phyloP scores from a whole-genome alignment of 192 early-diverging fungal genomes.

The Backusella circina region DNA sequence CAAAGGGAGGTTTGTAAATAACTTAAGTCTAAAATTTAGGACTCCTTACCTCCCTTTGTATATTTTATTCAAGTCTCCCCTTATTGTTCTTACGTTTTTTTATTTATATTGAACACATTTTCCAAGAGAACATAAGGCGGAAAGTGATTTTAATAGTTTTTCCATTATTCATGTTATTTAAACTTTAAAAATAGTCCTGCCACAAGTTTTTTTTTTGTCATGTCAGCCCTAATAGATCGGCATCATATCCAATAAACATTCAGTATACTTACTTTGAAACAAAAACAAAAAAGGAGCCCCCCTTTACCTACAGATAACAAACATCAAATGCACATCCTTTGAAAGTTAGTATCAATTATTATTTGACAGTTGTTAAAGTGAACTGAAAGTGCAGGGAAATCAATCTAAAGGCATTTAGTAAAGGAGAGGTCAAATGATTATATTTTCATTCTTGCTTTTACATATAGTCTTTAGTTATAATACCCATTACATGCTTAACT shows the following conservation, averaged over 20 bases:
- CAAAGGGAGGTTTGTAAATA: neutral
- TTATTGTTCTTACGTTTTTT: neutral
- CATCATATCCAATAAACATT: neutral
- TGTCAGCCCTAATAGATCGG: neutral
- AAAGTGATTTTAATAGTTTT: neutral
- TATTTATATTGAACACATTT: neutral
- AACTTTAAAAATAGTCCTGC: neutral
- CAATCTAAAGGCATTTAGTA: neutral
- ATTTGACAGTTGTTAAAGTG: conserved; percentile 3
- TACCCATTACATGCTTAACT: neutral
- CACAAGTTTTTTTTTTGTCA: neutral
- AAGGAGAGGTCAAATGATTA: neutral
- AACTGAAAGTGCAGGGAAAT: neutral
- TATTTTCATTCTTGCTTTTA: neutral
- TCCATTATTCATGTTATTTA: neutral
- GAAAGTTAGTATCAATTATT: neutral
- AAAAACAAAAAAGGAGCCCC: neutral
- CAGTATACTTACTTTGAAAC: neutral
- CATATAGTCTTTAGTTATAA: neutral
- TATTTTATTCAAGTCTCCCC: neutral
- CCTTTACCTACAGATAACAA: neutral
- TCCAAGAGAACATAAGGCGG: neutral
- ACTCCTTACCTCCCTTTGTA: neutral
- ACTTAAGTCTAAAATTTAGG: neutral
- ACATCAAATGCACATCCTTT: neutral